Evolutionary conservation across 139 green algal species (phyloP), one percentile per base, ranked within the genome.

Genomic region (Pycnococcus provasolii): DNA sequence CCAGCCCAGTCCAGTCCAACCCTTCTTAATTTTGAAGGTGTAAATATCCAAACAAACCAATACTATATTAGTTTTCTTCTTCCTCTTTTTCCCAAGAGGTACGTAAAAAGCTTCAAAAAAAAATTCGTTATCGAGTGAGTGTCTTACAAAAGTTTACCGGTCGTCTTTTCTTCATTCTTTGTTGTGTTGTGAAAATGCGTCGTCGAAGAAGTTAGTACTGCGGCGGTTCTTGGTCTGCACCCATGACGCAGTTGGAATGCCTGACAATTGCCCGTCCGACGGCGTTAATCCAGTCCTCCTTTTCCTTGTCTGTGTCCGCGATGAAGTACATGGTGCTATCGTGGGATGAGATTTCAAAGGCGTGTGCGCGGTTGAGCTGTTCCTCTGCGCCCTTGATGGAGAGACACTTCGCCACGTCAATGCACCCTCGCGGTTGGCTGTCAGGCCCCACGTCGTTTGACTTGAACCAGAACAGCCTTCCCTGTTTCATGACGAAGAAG

Each of bases 231-330:
- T 26, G 26, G 26, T 26, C 26, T 26, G 26, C 26, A 26, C 26
- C 26, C 26, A 26, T 26, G 26, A 26, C 26, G 26, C 26, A 26
- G 26, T 26, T 68, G 42, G 62, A 74, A 4, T 70, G 62, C 7
- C 42, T 44, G 37, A 98, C 94, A 37, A 99, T 98, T 13, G 92
- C 90, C 1, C 86, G 75, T 1, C 94, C 94, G 39, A 99, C 88
- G 8, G 89, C 82, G 71, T 96, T 97, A 66, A 99, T 97, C 94
- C 94, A 99, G 64, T 97, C 91, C 80, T 99, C 94, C 79, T 97
- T 96, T 44, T 96, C 89, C 83, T 95, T 95, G 53, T 92, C 88
- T 2, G 72, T 84, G 64, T 96, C 88, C 2, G 88, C 88, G 41
- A 95, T 91, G 80, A 96, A 96, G 75, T 88, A 97, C 84, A 95